Conservation (phyloP, 345 rosid species). For the Hypericum perforatum region DNA sequence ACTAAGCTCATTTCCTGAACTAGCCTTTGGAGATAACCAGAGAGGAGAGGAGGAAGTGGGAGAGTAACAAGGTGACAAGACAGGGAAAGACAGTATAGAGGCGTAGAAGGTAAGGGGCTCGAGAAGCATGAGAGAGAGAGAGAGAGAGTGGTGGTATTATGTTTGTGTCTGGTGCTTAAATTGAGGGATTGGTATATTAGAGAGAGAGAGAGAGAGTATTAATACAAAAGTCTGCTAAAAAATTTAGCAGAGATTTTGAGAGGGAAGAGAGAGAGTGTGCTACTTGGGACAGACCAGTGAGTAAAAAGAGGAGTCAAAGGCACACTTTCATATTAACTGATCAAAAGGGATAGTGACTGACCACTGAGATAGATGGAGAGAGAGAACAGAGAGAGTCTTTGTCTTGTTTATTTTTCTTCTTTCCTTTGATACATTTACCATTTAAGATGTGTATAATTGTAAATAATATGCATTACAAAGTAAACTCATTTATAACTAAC, state of each 20-base stretch:
- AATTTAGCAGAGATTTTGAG: background rate
- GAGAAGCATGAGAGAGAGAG: constrained; percentile 51
- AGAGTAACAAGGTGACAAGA: constrained; percentile 10
- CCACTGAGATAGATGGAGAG: constrained; percentile 5
- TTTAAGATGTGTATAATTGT: too few species aligned
- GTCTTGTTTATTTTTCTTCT: constrained; percentile 8
- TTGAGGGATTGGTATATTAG: background rate
- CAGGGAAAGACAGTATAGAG: constrained; percentile 2
- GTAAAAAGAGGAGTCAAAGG: constrained; percentile 47
- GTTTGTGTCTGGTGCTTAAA: background rate
- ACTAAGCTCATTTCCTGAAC: background rate
- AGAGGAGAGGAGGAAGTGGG: background rate
- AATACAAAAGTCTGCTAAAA: background rate
- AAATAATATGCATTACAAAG: too few species aligned
- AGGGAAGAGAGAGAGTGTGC: constrained; percentile 1
- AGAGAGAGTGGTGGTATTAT: background rate
- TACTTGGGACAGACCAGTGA: constrained; percentile 15
- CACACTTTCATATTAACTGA: constrained; percentile 14
- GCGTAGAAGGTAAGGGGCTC: constrained; percentile 5
- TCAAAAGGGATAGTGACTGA: constrained; percentile 16
- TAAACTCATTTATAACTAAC: too few species aligned
- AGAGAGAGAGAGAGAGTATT: too few species aligned
- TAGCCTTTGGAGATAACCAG: background rate
- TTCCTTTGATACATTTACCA: too few species aligned
- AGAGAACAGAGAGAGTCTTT: constrained; percentile 4